phyloP scores from a whole-genome alignment of 345 rosid genomes.

The Brassica incana region DNA sequence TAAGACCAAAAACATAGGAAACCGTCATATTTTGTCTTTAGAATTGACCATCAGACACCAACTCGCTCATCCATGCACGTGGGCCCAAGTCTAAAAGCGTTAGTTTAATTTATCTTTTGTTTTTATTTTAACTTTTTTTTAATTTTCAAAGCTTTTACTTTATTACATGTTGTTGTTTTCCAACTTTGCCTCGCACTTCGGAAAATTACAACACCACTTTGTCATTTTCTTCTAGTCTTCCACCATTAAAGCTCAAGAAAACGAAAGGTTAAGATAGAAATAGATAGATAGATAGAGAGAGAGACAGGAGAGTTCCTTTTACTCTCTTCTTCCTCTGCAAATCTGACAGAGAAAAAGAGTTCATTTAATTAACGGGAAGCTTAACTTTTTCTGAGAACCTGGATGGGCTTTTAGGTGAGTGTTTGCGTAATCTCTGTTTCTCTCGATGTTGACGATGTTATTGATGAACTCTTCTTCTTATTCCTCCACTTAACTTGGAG shows the following conservation, averaged over 20 bases:
- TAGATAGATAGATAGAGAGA: background rate
- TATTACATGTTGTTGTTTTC: constrained; percentile 16
- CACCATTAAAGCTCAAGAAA: constrained; percentile 33
- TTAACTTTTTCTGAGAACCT: background rate
- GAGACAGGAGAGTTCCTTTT: constrained; percentile 18
- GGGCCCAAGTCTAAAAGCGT: constrained; percentile 30
- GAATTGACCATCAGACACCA: constrained; percentile 46
- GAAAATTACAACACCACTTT: constrained; percentile 26
- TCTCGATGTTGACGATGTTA: constrained; percentile 33
- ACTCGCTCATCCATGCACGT: constrained; percentile 48
- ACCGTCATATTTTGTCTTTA: constrained; percentile 31
- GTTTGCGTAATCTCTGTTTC: constrained; percentile 23
- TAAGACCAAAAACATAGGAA: constrained; percentile 35
- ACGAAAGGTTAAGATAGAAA: background rate
- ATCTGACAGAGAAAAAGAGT: constrained; percentile 31
- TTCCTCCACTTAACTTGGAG: constrained; percentile 31
- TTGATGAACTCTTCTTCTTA: background rate
- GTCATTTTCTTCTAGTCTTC: constrained; percentile 29
- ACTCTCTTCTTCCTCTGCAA: constrained; percentile 37
- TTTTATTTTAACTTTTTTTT: background rate
- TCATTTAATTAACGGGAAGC: background rate
- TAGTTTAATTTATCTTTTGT: background rate
- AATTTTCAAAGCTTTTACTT: constrained; percentile 26
- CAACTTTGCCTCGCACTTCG: constrained; percentile 46
- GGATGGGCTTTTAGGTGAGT: constrained; percentile 29